Conservation (phyloP, 495 filamentous ascomycete species). For the Penicillium robsamsonii region DNA sequence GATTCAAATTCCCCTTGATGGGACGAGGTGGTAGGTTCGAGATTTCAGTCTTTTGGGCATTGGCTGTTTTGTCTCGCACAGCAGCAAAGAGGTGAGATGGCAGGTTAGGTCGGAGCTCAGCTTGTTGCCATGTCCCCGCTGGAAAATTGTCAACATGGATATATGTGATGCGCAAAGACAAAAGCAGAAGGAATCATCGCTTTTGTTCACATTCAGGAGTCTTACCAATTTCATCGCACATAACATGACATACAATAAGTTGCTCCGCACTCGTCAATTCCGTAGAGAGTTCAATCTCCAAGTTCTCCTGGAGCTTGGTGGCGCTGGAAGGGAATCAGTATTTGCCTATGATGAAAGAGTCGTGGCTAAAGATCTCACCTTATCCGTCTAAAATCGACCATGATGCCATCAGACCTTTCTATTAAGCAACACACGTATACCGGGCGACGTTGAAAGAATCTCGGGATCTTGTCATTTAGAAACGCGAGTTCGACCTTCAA, state of each 20-base stretch:
- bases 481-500: slow-evolving; percentile 71
- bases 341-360: neutral
- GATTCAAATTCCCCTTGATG: neutral
- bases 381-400: slow-evolving; percentile 76
- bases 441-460: slow-evolving; percentile 57
- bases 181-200: neutral
- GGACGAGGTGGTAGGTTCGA: neutral
- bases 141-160: slow-evolving; percentile 4
- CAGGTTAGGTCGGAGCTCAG: slow-evolving; percentile 61
- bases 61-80: neutral
- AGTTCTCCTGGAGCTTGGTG: slow-evolving; percentile 59
- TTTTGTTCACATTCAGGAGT: neutral
- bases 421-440: slow-evolving; percentile 73
- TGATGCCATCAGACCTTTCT: slow-evolving; percentile 69
- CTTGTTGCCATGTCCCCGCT: slow-evolving; percentile 73
- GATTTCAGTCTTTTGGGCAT: neutral
- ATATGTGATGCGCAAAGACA: neutral
- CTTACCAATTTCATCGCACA: slow-evolving; percentile 84
- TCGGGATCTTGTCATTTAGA: slow-evolving; percentile 62
- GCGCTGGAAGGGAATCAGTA: slow-evolving; percentile 45
- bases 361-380: slow-evolving; percentile 38
- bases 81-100: slow-evolving; percentile 53
- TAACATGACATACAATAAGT: slow-evolving; percentile 66
- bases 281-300: slow-evolving; percentile 61
- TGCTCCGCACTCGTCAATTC: slow-evolving; percentile 56